A percentile compares a stretch with the other conserved stretches of the same genome.
phyloP scores from a whole-genome alignment of 306 rosid species.

The Vicia sativa region DNA sequence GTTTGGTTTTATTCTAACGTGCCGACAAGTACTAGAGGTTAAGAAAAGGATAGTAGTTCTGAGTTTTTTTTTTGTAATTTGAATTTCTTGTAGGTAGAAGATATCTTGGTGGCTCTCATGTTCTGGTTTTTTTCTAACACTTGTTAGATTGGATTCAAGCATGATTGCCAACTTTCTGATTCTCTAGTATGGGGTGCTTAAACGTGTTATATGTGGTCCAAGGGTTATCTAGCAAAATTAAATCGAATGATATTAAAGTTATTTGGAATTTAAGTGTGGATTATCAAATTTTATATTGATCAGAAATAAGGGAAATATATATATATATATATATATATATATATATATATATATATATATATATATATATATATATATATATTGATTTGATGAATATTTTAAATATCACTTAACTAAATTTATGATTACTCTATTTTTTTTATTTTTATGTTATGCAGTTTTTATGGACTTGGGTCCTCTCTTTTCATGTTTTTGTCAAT shows the following conservation, averaged over 20 bases:
- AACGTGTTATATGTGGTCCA: conserved; percentile 2
- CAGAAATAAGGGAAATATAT: too few species aligned
- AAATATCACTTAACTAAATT: too few species aligned
- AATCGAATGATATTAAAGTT: not conserved
- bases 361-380: too few species aligned
- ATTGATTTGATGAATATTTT: too few species aligned
- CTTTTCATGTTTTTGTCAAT: too few species aligned
- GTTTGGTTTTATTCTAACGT: conserved; percentile 52
- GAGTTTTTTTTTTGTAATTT: not conserved
- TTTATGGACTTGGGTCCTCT: too few species aligned
- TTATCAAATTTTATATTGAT: too few species aligned
- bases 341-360: too few species aligned
- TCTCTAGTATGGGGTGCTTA: not conserved
- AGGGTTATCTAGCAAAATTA: conserved; percentile 1
- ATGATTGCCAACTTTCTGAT: conserved; percentile 31
- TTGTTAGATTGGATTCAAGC: conserved; percentile 15
- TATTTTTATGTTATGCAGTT: too few species aligned
- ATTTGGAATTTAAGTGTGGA: too few species aligned
- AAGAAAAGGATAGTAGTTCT: conserved; percentile 26
- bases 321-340: too few species aligned
- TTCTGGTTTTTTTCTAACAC: conserved; percentile 27
- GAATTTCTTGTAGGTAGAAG: not conserved
- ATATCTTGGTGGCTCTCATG: conserved; percentile 45
- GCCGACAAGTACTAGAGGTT: conserved; percentile 54
- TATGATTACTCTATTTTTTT: too few species aligned